Conservation (phyloP, 2,329 filamentous ascomycete genomes). For the Fusarium chlamydosporum region DNA sequence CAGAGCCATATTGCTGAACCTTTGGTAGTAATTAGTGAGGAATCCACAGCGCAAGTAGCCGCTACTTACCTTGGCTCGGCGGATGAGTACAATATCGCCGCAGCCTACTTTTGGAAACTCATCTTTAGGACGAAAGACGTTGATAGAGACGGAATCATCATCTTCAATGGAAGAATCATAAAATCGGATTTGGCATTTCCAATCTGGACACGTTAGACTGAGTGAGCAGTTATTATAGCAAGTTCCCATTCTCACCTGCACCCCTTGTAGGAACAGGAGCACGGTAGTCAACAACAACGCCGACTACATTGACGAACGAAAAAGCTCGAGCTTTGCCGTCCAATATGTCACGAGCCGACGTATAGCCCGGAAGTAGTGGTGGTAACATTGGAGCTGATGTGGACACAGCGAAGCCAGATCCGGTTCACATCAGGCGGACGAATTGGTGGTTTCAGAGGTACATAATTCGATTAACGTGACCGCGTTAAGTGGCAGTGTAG, state of each 20-base stretch:
- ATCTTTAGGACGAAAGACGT: conserved; percentile 70
- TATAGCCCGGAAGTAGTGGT: conserved; percentile 46
- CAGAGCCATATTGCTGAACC: conserved; percentile 58
- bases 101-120: conserved; percentile 64
- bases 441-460: not conserved
- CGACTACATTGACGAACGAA: conserved; percentile 71
- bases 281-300: conserved; percentile 77
- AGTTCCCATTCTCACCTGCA: conserved; percentile 60
- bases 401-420: conserved; percentile 16
- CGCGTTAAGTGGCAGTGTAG: conserved; percentile 13
- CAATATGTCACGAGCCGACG: conserved; percentile 60
- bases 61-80: conserved; percentile 65
- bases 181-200: conserved; percentile 72
- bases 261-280: conserved; percentile 65
- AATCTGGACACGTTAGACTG: conserved; percentile 60
- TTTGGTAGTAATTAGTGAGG: conserved; percentile 46
- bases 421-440: conserved; percentile 6
- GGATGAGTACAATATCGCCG: conserved; percentile 61
- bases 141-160: conserved; percentile 61
- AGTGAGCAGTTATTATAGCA: not conserved
- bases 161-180: conserved; percentile 70
- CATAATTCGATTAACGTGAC: conserved; percentile 13
- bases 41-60: not conserved
- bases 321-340: conserved; percentile 53
- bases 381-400: conserved; percentile 19